Base-by-base conservation (phyloP, 1,139 yeast species). In the Lodderomyces parapsilosis region DNA sequence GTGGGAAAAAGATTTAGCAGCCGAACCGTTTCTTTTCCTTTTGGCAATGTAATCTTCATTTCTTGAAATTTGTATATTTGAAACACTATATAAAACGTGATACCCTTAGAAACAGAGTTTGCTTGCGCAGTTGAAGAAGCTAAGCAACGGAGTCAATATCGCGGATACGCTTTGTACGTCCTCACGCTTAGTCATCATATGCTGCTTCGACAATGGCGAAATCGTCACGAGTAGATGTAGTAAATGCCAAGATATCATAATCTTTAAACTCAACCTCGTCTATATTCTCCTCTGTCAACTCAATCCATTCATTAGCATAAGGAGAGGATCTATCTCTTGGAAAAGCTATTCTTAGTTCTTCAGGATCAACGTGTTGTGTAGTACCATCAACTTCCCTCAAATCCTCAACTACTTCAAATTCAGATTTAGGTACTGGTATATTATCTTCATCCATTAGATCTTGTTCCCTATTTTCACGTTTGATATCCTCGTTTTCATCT, bases 201-300 rank as follows among this genome's bases (percentile, higher is more conserved):
- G 68, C 41, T 1, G 80, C 76, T 49, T 73, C 76, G 6, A 58
- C 57, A 8, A 76, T 65, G 24, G 54, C 49, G 49, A 74, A 75
- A 2, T 54, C 59, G 39, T 71, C 77, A 31, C 68, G 74, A 3
- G 50, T 53, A 1, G 45, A 44, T 38, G 62, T 55, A 11, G 66
- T 67, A 55, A 78, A 78, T 2, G 76, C 76, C 23, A 74, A 45
- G 11, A 68, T 59, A 41, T 68, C 71, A 45, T 65, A 66, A 51
- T 72, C 78, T 33, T 59, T 62, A 43, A 74, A 65, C 22, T 56
- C 55, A 8, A 68, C 45, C 15, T 56, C 56, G 14, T 48, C 48
- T 20, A 70, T 49, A 23, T 49, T 55, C 4, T 50, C 46, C 23
- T 65, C 68, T 24, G 62, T 63, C 8, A 44, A 47, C 32, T 62